These are phyloP conservation scores for Dendrostoma leiphaemia DNA, from an alignment of 2,329 filamentous ascomycete genomes.

Conservation along the genomic window DNA sequence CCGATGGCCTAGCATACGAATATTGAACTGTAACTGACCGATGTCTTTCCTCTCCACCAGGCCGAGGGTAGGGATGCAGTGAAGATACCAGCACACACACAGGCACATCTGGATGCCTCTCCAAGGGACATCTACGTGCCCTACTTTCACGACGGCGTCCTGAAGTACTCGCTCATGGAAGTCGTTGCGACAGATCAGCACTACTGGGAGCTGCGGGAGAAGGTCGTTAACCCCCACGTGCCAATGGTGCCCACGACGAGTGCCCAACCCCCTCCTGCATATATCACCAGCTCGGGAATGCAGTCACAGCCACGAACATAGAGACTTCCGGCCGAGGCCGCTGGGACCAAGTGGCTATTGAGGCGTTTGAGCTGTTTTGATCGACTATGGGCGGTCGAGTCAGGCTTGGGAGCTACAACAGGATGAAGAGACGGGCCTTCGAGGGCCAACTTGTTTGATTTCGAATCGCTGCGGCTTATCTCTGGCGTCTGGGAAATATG, in stretches of 20 bases:
- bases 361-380: not conserved
- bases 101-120: constrained; percentile 23
- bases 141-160: constrained; percentile 40
- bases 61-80: constrained; percentile 49
- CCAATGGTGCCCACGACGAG: not conserved
- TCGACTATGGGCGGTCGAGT: too few species aligned
- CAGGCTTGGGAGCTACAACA: too few species aligned
- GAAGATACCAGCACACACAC: constrained; percentile 25
- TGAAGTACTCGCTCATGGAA: constrained; percentile 49
- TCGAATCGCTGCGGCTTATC: too few species aligned
- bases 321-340: not conserved
- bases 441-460: too few species aligned
- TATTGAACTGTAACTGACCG: too few species aligned
- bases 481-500: too few species aligned
- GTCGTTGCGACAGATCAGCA: constrained; percentile 37
- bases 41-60: constrained; percentile 27
- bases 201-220: constrained; percentile 37
- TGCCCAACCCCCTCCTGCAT: not conserved
- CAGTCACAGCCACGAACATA: not conserved
- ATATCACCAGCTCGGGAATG: not conserved
- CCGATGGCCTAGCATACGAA: too few species aligned
- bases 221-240: constrained; percentile 14
- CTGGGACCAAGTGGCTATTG: not conserved
- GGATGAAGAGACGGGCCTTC: not conserved
- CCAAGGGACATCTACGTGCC: constrained; percentile 45